These are phyloP conservation scores for Aspergillus quadrilineatus DNA, from an alignment of 2,329 filamentous ascomycete genomes.

Conservation along the genomic window DNA sequence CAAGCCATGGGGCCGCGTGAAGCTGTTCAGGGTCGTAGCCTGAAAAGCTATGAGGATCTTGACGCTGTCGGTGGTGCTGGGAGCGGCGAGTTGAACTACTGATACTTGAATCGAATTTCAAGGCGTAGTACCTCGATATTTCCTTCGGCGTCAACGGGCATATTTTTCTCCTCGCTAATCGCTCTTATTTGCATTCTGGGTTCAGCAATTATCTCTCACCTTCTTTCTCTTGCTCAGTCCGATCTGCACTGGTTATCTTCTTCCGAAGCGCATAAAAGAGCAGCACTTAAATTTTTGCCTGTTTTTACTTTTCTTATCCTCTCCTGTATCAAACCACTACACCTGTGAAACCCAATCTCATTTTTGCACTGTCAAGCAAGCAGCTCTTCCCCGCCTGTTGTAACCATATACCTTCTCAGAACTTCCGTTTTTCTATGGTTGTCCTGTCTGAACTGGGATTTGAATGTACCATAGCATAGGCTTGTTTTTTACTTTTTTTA, in stretches of 20 bases:
- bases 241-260: neutral
- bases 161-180: neutral
- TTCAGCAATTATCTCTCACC: neutral
- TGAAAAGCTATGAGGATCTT: conserved; percentile 97
- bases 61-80: conserved; percentile 77
- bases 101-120: conserved; percentile 20
- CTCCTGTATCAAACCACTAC: neutral
- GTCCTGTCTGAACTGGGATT: neutral
- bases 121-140: neutral
- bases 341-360: no score
- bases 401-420: neutral
- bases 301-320: neutral
- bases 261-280: neutral
- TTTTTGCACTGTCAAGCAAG: neutral
- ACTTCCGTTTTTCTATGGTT: neutral
- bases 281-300: neutral
- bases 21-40: conserved; percentile 84
- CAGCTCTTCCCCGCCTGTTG: neutral
- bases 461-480: conserved; percentile 7
- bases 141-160: conserved; percentile 13
- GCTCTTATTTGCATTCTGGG: neutral
- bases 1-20: conserved; percentile 78
- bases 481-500: neutral
- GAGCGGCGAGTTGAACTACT: conserved; percentile 89
- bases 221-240: neutral